These are phyloP conservation scores for Silene uniflora DNA, from an alignment of 148 eudicot species.

Conservation along the genomic window DNA sequence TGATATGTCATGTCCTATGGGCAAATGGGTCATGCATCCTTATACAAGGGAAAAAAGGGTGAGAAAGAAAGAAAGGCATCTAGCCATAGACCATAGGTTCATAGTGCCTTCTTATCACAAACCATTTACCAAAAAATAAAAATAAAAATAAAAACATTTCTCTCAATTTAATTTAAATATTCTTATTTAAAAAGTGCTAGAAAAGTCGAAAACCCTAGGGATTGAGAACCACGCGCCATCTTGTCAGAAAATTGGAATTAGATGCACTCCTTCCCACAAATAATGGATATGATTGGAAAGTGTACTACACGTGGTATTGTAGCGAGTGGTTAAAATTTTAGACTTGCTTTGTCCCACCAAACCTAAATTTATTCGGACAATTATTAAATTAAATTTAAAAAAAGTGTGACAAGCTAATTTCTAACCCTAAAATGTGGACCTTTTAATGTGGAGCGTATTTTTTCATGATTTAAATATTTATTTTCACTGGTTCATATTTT, in stretches of 20 bases:
- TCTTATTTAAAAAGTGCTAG: background rate
- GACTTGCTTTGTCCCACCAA: constrained; percentile 5
- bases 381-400: no score
- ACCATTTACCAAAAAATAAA: background rate
- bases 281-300: constrained; percentile 10
- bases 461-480: background rate
- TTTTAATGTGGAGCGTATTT: background rate
- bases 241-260: constrained; percentile 7
- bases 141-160: no score
- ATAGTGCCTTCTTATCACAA: background rate
- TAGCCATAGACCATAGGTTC: background rate
- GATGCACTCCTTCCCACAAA: constrained; percentile 12
- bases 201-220: constrained; percentile 5
- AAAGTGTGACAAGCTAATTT: background rate
- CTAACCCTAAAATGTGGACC: constrained; percentile 6
- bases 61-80: background rate
- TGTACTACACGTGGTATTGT: background rate
- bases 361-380: constrained; percentile 1
- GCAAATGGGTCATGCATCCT: background rate
- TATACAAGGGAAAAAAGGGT: background rate
- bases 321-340: background rate
- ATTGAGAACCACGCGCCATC: background rate
- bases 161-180: no score
- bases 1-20: background rate
- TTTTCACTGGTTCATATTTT: no score